Base-by-base conservation (phyloP, 169 alveolate species). In the Neospora caninum region DNA sequence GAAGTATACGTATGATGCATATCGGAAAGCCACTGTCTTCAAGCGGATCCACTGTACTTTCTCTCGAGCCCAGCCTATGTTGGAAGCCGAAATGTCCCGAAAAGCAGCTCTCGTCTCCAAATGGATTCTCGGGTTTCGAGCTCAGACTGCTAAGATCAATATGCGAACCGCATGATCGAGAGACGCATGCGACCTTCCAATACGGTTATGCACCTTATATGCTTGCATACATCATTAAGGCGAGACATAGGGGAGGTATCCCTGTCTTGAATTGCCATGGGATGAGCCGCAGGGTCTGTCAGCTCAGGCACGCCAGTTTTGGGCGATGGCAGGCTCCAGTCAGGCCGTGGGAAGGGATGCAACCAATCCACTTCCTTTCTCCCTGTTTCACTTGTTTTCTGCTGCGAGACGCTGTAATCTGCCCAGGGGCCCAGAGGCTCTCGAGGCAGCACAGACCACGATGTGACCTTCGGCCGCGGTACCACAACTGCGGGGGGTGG, bases 401-500 rank as follows among this genome's bases (percentile, higher is more conserved):
- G 78, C 87, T 45, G 53, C 45, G 87, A 22, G 29, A 20, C 45
- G 25, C 25, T 34, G 87, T 38, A 34, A 34, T 29, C 45, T 31
- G 87, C 87, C 87, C 53, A 38, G 43, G 13, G 45, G 43, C 45
- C 45, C 45, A 39, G 45, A 39, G 39, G 6, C 29, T 36, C 39
- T 27, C 83, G 42, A 31, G 34, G 45, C 53, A 31, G 87, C 43
- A 31, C 41, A 20, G 9, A 34, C 87, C 45, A 39, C 87, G 87
- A 27, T 16, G 41, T 78, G n/a, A n/a, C 41, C 49, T 38, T 38
- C 39, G 89, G 36, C n/a, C 89, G 54, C 70, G 89, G 67, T 49
- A 82, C 89, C 41, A 82, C 67, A 27, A 82, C 89, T 25, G 89
- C n/a, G 9, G 89, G 54, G 39, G 89, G 41, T 7, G 89, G 67